Evolutionary conservation across 495 filamentous ascomycete species (phyloP).

Genomic region (Aspergillus biplanus): DNA sequence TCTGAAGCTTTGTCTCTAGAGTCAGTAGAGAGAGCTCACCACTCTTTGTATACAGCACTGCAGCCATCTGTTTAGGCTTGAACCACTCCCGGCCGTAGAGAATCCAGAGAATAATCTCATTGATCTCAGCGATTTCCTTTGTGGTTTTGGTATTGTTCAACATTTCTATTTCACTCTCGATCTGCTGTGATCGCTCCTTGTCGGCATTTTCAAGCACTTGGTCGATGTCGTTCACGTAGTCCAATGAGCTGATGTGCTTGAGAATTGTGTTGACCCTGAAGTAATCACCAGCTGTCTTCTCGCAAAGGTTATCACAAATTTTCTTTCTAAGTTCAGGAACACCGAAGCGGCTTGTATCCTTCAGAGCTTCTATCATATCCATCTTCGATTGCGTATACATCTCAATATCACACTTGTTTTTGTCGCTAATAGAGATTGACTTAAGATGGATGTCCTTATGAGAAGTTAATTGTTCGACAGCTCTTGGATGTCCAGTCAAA

Average conservation of each 20-base stretch:
- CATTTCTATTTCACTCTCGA: conserved; percentile 36
- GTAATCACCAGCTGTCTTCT: conserved; percentile 40
- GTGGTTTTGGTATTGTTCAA: conserved; percentile 38
- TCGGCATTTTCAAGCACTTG: conserved; percentile 39
- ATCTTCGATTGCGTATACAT: conserved; percentile 33
- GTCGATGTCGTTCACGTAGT: conserved; percentile 41
- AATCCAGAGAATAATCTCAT: conserved; percentile 46
- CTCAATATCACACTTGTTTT: conserved; percentile 36
- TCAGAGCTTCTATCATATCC: conserved; percentile 28
- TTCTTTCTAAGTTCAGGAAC: conserved; percentile 36
- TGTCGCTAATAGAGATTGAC: conserved; percentile 27
- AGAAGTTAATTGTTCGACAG: conserved; percentile 21
- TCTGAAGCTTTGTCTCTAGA: conserved; percentile 36
- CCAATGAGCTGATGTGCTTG: conserved; percentile 37
- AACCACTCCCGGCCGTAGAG: conserved; percentile 34
- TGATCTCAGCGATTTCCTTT: conserved; percentile 44
- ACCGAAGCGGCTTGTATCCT: conserved; percentile 21
- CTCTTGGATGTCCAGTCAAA: conserved; percentile 22
- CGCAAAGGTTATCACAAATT: conserved; percentile 34
- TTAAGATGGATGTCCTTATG: conserved; percentile 17
- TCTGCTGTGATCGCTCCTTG: conserved; percentile 39
- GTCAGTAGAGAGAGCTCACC: conserved; percentile 38
- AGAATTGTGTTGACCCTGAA: conserved; percentile 42
- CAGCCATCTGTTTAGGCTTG: conserved; percentile 23
- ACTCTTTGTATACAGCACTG: conserved; percentile 22